Base-by-base conservation (phyloP, 75 land plant species). In the Picea glauca region DNA sequence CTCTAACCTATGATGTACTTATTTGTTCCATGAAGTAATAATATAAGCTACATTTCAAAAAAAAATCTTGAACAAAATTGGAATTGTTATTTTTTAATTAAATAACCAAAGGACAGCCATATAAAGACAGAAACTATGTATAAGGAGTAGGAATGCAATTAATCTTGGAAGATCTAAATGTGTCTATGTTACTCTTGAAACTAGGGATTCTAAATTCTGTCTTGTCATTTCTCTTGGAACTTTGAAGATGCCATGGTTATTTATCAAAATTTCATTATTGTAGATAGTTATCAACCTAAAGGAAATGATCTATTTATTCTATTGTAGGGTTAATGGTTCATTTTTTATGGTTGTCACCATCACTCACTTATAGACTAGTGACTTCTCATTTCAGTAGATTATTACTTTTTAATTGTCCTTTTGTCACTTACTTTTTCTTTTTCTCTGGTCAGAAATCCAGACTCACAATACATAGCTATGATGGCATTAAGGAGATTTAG, bases 391-490 rank as follows among this genome's bases (percentile, higher is more conserved):
- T 58, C 31, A 20, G 64, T 31, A 23, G 13, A 20, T 35, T 5
- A 35, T 75, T 26, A 60, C 4, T 60, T 35, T 35, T 15, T 13
- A 61, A 35, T 12, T 4, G 21, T 31, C 40, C 26, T 77, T 1
- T 35, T 58, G 15, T 38, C 60, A 21, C 14, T 26, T 40, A 20
- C 12, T 62, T 18, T 15, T 38, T 62, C 6, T 76, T 26, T 18
- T 60, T 5, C 26, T 18, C 9, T 26, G 40, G 15, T 50, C 78
- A 81, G 82, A 62, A 81, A 81, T 62, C 74, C 38, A 59, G 82
- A 81, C 40, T 76, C 82, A 14, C 82, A 62, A 72, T 58, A 32
- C 4, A 35, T 76, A 33, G 33, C 73, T 38, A 77, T 62, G 33
- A 31, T 65, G 12, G 26, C 82, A 60, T 68, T 81, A 11, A 40